These are phyloP conservation scores for Hyaloscypha finlandica DNA, from an alignment of 495 filamentous ascomycete genomes.

Conservation along the genomic window DNA sequence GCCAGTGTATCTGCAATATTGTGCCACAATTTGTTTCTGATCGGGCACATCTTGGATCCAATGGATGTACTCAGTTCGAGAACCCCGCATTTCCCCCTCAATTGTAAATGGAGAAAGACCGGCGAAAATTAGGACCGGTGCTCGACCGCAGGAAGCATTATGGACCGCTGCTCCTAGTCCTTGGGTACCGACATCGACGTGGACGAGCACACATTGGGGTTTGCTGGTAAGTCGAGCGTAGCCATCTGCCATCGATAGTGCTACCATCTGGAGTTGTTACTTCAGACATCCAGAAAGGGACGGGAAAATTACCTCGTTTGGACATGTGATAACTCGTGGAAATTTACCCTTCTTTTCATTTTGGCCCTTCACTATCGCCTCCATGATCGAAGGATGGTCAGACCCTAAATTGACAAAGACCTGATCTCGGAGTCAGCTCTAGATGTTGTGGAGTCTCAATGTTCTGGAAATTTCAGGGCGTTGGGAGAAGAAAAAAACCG, in stretches of 20 bases:
- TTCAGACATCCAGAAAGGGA: not conserved
- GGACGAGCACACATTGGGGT: slow-evolving; percentile 90
- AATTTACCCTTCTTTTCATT: slow-evolving; percentile 64
- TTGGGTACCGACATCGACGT: slow-evolving; percentile 96
- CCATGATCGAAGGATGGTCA: slow-evolving; percentile 62
- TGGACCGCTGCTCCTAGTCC: slow-evolving; percentile 86
- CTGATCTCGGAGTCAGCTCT: not conserved
- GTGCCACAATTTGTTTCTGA: slow-evolving; percentile 85
- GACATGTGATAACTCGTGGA: slow-evolving; percentile 88
- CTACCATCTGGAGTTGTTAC: slow-evolving; percentile 74
- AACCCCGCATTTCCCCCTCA: slow-evolving; percentile 87
- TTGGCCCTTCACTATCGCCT: slow-evolving; percentile 93
- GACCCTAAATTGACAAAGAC: slow-evolving; percentile 84
- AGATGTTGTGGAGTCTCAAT: too few species aligned
- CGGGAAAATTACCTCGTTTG: slow-evolving; percentile 66
- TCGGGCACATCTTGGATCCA: slow-evolving; percentile 98
- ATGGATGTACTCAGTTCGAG: slow-evolving; percentile 92
- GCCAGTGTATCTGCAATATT: slow-evolving; percentile 91
- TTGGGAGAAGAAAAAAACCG: too few species aligned
- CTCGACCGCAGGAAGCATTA: slow-evolving; percentile 83
- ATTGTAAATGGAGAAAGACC: slow-evolving; percentile 87
- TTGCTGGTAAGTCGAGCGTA: slow-evolving; percentile 85
- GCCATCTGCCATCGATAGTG: slow-evolving; percentile 94
- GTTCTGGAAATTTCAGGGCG: too few species aligned
- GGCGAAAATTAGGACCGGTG: slow-evolving; percentile 88